These are phyloP conservation scores for Yamadazyma aaseri DNA, from an alignment of 1,139 yeast species.

Conservation along the genomic window DNA sequence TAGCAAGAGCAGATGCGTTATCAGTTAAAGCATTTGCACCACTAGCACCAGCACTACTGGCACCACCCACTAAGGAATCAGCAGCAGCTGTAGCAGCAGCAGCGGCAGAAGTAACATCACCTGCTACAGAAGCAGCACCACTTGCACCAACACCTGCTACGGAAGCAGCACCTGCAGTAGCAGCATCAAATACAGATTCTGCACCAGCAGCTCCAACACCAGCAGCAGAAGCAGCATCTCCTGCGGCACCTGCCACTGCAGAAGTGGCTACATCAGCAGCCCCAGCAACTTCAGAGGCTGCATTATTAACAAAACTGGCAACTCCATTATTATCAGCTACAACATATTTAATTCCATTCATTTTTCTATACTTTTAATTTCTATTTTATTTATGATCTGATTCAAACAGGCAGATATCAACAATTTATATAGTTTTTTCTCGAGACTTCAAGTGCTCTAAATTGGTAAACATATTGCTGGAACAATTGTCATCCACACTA, in stretches of 20 bases:
- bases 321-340: slow-evolving; percentile 14
- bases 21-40: slow-evolving; percentile 32
- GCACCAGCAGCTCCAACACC: slow-evolving; percentile 4
- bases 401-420: too few relatives aligned
- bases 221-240: slow-evolving; percentile 6
- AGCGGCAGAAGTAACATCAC: slow-evolving; percentile 30
- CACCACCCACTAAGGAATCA: too few relatives aligned
- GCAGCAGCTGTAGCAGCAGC: slow-evolving; percentile 22
- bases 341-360: slow-evolving; percentile 25
- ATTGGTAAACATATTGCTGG: slow-evolving; percentile 13
- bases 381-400: too few relatives aligned
- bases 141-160: slow-evolving; percentile 40
- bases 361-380: too few relatives aligned
- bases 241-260: slow-evolving; percentile 6
- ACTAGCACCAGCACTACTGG: slow-evolving; percentile 32
- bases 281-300: slow-evolving; percentile 15
- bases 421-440: slow-evolving; percentile 1
- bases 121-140: slow-evolving; percentile 33
- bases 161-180: slow-evolving; percentile 17
- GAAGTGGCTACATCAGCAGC: slow-evolving; percentile 6
- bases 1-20: slow-evolving; percentile 29
- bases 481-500: neutral
- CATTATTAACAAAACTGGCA: slow-evolving; percentile 5
- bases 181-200: slow-evolving; percentile 11
- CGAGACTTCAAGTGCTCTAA: slow-evolving; percentile 11